These are phyloP conservation scores for Crithidia fasciculata DNA, from an alignment of 208 protist genomes.

Conservation along the genomic window DNA sequence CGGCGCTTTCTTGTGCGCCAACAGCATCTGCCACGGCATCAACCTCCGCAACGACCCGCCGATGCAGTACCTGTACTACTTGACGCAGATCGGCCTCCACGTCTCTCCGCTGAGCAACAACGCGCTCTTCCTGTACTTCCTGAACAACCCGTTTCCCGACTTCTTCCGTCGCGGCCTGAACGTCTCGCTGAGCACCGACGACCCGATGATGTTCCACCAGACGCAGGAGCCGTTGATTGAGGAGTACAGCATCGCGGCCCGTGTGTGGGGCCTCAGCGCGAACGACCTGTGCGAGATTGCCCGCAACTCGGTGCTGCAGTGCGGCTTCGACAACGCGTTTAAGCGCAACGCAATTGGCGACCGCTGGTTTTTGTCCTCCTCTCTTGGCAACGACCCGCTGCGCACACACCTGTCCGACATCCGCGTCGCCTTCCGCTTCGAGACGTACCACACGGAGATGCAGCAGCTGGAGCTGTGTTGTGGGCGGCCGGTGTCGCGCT, in stretches of 20 bases:
- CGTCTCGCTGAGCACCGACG: conserved; percentile 98
- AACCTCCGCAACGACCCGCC: conserved; percentile 94
- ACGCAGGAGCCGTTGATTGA: conserved; percentile 95
- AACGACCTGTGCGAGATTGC: conserved; percentile 94
- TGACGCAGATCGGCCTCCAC: conserved; percentile 98
- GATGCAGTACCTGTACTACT: conserved; percentile 99
- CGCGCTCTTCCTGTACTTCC: conserved; percentile 97
- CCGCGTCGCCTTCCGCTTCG: conserved; percentile 92
- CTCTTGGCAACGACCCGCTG: conserved; percentile 86
- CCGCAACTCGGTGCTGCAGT: conserved; percentile 91
- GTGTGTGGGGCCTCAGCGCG: conserved; percentile 89
- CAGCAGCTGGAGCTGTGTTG: conserved; percentile 80
- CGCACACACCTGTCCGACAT: conserved; percentile 92
- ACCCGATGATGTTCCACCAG: conserved; percentile 98
- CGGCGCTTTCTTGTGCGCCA: conserved; percentile 93
- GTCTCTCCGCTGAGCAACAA: conserved; percentile 99
- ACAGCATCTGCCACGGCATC: conserved; percentile 98
- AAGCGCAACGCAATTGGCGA: conserved; percentile 91
- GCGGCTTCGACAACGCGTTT: conserved; percentile 88
- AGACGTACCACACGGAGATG: conserved; percentile 93
- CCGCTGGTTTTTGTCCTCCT: conserved; percentile 89
- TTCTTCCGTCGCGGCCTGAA: conserved; percentile 98
- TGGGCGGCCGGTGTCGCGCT: conserved; percentile 62
- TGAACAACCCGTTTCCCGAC: conserved; percentile 96
- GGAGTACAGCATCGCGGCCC: conserved; percentile 94